Evolutionary conservation across 106 monocot genomes (phyloP).

Genomic region (Dendrobium nobile): DNA sequence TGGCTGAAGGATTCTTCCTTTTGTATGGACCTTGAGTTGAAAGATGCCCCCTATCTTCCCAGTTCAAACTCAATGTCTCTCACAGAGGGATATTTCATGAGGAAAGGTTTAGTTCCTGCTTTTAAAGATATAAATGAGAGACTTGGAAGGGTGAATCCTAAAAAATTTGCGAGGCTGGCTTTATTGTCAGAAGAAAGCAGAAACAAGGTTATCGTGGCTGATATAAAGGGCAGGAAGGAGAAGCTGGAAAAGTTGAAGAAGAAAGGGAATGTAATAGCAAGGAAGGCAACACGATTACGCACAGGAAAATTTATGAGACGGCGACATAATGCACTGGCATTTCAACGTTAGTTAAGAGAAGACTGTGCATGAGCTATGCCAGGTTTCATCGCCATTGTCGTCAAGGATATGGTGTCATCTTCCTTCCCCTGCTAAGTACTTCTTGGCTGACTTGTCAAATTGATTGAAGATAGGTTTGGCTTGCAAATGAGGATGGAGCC

Average conservation of each 20-base stretch:
- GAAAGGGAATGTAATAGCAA: slow-evolving; percentile 42
- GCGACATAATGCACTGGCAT: slow-evolving; percentile 31
- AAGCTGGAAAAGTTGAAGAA: slow-evolving; percentile 66
- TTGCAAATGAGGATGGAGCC: background rate
- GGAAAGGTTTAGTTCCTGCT: slow-evolving; percentile 76
- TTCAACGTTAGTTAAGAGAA: slow-evolving; percentile 16
- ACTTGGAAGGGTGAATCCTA: slow-evolving; percentile 65
- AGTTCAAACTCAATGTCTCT: slow-evolving; percentile 72
- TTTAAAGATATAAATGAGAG: slow-evolving; percentile 82
- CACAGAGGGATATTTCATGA: slow-evolving; percentile 87
- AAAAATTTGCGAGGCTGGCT: slow-evolving; percentile 88
- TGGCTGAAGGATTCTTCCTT: slow-evolving; percentile 96
- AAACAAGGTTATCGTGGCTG: slow-evolving; percentile 61
- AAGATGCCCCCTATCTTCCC: slow-evolving; percentile 66
- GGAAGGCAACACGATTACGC: slow-evolving; percentile 54
- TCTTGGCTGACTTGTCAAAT: background rate
- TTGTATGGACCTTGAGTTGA: slow-evolving; percentile 88
- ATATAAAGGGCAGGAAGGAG: slow-evolving; percentile 69
- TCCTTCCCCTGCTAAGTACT: background rate
- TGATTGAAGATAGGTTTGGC: background rate
- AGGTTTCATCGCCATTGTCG: background rate
- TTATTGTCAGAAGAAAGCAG: slow-evolving; percentile 81
- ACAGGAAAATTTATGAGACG: slow-evolving; percentile 58
- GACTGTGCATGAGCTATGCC: background rate
- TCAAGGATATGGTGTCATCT: background rate